Evolutionary conservation across 257 asterid genomes (phyloP).

Genomic region (Solanum lycopersicoides): DNA sequence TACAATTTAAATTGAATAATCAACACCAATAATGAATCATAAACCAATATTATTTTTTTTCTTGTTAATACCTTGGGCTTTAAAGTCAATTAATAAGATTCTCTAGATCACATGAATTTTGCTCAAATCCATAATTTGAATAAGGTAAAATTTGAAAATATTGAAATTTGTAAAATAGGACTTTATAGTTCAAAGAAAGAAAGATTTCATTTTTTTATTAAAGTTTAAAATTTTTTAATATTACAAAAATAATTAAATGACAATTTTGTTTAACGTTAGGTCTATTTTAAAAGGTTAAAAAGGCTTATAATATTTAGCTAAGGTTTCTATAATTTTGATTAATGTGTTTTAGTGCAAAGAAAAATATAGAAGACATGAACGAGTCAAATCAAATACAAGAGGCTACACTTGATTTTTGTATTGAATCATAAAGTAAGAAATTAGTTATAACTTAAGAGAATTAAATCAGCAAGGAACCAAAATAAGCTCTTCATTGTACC

Average conservation of each 20-base stretch:
- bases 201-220: too few species aligned
- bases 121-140: not conserved
- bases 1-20: too few species aligned
- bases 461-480: too few species aligned
- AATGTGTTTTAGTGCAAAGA: not conserved
- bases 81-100: not conserved
- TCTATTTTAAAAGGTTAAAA: not conserved
- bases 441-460: too few species aligned
- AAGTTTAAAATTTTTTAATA: too few species aligned
- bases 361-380: not conserved
- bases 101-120: not conserved
- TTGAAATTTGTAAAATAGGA: not conserved
- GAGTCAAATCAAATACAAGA: not conserved
- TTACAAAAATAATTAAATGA: too few species aligned
- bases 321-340: not conserved
- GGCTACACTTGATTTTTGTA: too few species aligned
- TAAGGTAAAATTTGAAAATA: not conserved
- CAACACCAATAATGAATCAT: too few species aligned
- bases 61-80: not conserved
- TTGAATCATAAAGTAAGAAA: too few species aligned
- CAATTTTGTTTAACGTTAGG: not conserved
- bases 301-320: not conserved
- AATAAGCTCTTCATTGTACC: too few species aligned
- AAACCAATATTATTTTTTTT: too few species aligned
- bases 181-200: too few species aligned